Conservation (phyloP, 371 early-diverging fungal species). For the Chytridium lagenaria region DNA sequence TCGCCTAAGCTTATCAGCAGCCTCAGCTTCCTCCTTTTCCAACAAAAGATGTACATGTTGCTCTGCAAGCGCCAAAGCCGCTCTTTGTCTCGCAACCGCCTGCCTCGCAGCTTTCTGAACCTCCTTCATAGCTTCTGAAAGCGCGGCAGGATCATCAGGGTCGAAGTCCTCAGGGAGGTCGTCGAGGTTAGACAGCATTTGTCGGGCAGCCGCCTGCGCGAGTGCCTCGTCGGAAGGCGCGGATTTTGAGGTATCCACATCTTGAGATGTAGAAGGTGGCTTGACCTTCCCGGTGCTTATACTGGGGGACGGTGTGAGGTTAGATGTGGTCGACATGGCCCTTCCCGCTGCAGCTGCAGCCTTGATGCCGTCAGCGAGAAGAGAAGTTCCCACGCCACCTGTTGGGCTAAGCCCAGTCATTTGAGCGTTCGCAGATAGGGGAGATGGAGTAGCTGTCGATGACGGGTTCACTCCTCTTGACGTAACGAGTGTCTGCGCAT, state of each 20-base stretch:
- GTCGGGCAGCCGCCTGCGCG: background rate
- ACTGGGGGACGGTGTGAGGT: background rate
- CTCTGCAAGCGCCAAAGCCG: slow-evolving; percentile 13
- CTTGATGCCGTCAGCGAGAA: slow-evolving; percentile 7
- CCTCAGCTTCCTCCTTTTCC: slow-evolving; percentile 20
- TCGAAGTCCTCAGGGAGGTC: background rate
- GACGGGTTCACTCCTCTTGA: no score
- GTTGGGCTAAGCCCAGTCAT: no score
- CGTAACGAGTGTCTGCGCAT: no score
- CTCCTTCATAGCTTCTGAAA: background rate
- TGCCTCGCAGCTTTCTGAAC: background rate
- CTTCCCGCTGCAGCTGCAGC: background rate
- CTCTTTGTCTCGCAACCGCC: slow-evolving; percentile 15
- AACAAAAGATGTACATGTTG: slow-evolving; percentile 17
- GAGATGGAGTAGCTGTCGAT: no score
- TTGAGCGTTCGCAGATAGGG: no score
- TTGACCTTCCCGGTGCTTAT: background rate
- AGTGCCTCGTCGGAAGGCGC: background rate
- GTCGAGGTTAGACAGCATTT: background rate
- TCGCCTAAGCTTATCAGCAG: slow-evolving; percentile 7
- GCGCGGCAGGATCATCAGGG: background rate
- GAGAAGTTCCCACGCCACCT: background rate
- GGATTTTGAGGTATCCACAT: no score
- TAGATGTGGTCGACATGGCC: background rate
- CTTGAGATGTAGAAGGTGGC: background rate